A percentile compares a stretch with the other conserved stretches of the same genome.
phyloP scores from a whole-genome alignment of 129 eudicot species.

The Deinandra increscens region DNA sequence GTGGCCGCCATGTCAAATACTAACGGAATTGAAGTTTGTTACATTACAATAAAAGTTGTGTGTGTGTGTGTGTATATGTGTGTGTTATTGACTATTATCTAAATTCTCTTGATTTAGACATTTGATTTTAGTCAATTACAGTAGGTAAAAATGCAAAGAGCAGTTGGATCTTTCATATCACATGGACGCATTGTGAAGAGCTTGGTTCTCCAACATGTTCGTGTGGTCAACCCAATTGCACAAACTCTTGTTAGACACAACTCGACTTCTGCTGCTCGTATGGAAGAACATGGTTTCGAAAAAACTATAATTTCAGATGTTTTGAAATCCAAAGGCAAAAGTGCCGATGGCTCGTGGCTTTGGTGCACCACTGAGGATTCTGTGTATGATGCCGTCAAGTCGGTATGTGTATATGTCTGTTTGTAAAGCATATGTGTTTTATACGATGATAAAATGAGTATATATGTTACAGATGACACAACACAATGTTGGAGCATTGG shows the following conservation, averaged over 20 bases:
- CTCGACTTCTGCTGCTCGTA: slow-evolving; percentile 69
- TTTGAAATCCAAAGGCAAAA: slow-evolving; percentile 73
- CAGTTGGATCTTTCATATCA: slow-evolving; percentile 59
- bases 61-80: no score
- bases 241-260: slow-evolving; percentile 39
- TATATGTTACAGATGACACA: slow-evolving; percentile 80
- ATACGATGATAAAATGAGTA: slow-evolving; percentile 12
- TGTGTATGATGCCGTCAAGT: slow-evolving; percentile 95
- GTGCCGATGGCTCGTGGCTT: slow-evolving; percentile 99
- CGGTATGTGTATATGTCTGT: slow-evolving; percentile 48
- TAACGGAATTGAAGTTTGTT: background rate
- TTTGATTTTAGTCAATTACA: background rate
- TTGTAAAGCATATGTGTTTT: background rate
- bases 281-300: slow-evolving; percentile 96
- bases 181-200: slow-evolving; percentile 67
- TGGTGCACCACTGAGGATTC: slow-evolving; percentile 97
- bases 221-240: slow-evolving; percentile 54
- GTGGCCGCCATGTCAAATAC: background rate
- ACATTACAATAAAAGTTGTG: background rate
- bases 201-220: slow-evolving; percentile 69
- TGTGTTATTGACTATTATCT: no score
- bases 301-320: slow-evolving; percentile 86
- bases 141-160: slow-evolving; percentile 68
- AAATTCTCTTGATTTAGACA: background rate
- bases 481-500: slow-evolving; percentile 98